Evolutionary conservation across 352 stramenopile species (phyloP).

Genomic region (Phytophthora megakarya): DNA sequence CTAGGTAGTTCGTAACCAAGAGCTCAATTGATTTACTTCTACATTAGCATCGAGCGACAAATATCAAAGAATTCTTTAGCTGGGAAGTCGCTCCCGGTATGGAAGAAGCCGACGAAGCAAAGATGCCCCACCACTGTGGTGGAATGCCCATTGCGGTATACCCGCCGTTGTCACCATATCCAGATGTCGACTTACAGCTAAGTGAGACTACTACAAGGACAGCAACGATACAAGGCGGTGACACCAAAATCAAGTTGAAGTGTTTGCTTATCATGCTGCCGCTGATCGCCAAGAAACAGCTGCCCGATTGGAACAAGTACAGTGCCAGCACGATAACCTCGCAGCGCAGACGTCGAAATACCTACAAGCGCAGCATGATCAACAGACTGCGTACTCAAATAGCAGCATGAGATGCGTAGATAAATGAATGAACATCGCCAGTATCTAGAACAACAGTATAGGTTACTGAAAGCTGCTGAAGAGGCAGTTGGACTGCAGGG

Average conservation of each 20-base stretch:
- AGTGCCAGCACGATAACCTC: background rate
- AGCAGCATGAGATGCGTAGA: background rate
- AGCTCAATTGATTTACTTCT: background rate
- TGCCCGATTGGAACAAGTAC: background rate
- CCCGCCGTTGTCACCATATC: background rate
- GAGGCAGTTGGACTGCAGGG: background rate
- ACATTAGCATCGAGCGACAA: conserved; percentile 1
- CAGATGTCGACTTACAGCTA: background rate
- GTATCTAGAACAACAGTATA: no score
- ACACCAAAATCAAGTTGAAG: background rate
- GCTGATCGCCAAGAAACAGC: background rate
- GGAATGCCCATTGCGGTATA: background rate
- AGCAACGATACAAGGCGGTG: background rate
- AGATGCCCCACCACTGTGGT: background rate
- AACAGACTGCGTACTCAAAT: background rate
- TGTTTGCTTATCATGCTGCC: background rate
- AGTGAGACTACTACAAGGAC: no score
- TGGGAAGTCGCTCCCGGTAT: conserved; percentile 3
- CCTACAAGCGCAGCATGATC: background rate
- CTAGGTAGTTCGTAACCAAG: background rate
- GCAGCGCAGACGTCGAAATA: background rate
- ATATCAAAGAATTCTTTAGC: conserved; percentile 12
- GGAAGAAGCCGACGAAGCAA: background rate
- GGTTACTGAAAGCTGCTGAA: background rate
- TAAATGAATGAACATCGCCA: background rate